Conservation (phyloP, 2,329 filamentous ascomycete genomes). For the Colletotrichum noveboracense region DNA sequence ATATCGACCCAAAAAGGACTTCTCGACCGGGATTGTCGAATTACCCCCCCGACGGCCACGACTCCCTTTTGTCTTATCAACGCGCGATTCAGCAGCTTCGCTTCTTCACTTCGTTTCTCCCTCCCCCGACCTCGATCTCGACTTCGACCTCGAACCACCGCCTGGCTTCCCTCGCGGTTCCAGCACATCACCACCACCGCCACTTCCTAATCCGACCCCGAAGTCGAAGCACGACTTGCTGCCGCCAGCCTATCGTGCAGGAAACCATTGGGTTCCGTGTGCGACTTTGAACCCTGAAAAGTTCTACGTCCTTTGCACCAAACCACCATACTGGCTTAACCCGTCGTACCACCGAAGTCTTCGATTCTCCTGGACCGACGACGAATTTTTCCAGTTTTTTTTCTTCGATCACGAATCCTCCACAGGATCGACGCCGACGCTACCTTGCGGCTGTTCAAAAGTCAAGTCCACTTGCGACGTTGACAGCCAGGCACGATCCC, state of each 20-base stretch:
- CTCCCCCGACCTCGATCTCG: neutral
- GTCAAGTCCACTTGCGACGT: neutral
- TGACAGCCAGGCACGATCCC: neutral
- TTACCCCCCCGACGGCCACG: neutral
- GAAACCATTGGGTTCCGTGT: conserved; percentile 29
- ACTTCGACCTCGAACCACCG: neutral
- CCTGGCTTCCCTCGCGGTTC: neutral
- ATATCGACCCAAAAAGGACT: neutral
- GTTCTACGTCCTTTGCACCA: neutral
- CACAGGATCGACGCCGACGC: conserved; percentile 1
- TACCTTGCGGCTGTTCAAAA: neutral
- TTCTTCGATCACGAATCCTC: neutral
- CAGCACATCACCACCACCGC: neutral
- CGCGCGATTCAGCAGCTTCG: neutral
- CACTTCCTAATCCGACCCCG: neutral
- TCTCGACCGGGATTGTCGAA: conserved; percentile 13
- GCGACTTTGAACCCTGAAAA: conserved; percentile 4
- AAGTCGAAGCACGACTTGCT: conserved; percentile 25
- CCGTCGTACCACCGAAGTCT: neutral
- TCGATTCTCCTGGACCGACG: neutral
- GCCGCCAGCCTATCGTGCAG: conserved; percentile 29
- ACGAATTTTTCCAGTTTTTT: neutral
- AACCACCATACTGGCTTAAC: neutral
- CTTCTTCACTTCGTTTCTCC: neutral
- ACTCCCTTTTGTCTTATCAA: conserved; percentile 10